phyloP scores from a whole-genome alignment of 169 alveolate genomes.

The Babesia bigemina region DNA sequence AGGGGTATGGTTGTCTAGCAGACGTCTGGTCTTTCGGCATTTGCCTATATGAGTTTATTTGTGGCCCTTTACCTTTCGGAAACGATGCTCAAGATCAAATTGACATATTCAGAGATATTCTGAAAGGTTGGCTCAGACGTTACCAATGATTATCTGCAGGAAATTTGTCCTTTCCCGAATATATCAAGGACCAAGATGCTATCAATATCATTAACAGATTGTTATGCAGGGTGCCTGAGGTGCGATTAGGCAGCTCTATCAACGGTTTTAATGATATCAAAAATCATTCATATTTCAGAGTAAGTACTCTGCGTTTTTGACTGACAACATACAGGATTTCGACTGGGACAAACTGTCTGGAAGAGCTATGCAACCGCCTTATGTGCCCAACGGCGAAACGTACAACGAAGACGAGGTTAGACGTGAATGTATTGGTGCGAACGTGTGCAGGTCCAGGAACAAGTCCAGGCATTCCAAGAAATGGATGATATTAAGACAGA shows the following conservation, averaged over 20 bases:
- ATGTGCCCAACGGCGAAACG: slow-evolving; percentile 81
- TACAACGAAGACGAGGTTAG: slow-evolving; percentile 73
- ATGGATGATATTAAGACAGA: slow-evolving; percentile 14
- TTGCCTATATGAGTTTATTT: slow-evolving; percentile 95
- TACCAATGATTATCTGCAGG: slow-evolving; percentile 44
- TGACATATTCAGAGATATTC: slow-evolving; percentile 91
- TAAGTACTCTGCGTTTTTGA: not conserved
- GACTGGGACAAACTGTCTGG: slow-evolving; percentile 89
- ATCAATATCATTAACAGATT: slow-evolving; percentile 86
- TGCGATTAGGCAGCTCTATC: slow-evolving; percentile 88
- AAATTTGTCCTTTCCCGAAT: slow-evolving; percentile 67
- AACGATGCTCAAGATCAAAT: slow-evolving; percentile 94
- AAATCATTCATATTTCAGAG: slow-evolving; percentile 80
- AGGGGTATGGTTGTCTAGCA: slow-evolving; percentile 94
- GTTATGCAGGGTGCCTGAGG: slow-evolving; percentile 89
- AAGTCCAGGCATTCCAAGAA: slow-evolving; percentile 29
- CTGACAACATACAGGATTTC: slow-evolving; percentile 66
- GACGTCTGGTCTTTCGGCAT: slow-evolving; percentile 99
- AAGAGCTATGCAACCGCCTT: slow-evolving; percentile 83
- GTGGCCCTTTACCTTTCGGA: slow-evolving; percentile 98
- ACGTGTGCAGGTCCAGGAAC: slow-evolving; percentile 54
- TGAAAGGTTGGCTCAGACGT: slow-evolving; percentile 76
- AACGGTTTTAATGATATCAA: slow-evolving; percentile 88
- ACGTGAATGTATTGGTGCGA: not conserved
- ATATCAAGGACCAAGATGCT: slow-evolving; percentile 85